These are phyloP conservation scores for Murraya paniculata DNA, from an alignment of 345 rosid genomes.

Conservation along the genomic window DNA sequence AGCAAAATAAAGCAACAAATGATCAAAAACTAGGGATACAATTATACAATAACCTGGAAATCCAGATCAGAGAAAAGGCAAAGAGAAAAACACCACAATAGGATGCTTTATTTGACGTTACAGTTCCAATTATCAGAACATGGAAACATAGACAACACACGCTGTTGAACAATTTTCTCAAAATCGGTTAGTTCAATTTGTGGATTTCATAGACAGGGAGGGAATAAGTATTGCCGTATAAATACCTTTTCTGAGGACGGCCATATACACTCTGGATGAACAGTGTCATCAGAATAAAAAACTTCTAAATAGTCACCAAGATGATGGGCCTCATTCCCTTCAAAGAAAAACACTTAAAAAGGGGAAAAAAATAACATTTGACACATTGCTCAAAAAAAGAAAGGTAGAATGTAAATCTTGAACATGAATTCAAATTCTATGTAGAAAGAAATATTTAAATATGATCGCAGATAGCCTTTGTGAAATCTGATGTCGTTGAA, in stretches of 20 bases:
- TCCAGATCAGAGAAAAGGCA: not conserved
- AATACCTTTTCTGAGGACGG: not conserved
- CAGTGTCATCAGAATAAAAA: not conserved
- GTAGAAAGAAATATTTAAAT: conserved; percentile 43
- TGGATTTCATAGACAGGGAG: not conserved
- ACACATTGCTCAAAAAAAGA: conserved; percentile 6
- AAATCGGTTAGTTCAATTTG: not conserved
- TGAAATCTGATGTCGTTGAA: conserved; percentile 77
- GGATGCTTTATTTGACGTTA: not conserved
- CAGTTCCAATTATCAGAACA: not conserved
- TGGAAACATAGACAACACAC: not conserved
- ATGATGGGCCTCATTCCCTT: conserved; percentile 22
- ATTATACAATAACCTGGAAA: not conserved
- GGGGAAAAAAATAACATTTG: conserved; percentile 1
- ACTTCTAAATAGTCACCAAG: conserved; percentile 10
- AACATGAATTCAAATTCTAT: conserved; percentile 25
- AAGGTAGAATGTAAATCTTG: not conserved
- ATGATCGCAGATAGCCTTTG: conserved; percentile 82
- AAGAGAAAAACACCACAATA: not conserved
- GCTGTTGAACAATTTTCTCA: not conserved
- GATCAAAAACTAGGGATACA: too few relatives aligned
- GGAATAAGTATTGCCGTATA: not conserved
- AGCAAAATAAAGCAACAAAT: not conserved
- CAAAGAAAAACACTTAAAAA: not conserved
- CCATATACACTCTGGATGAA: not conserved